These are phyloP conservation scores for Termitomyces sp. DNA, from an alignment of 768 basidiomycete species.

Conservation along the genomic window DNA sequence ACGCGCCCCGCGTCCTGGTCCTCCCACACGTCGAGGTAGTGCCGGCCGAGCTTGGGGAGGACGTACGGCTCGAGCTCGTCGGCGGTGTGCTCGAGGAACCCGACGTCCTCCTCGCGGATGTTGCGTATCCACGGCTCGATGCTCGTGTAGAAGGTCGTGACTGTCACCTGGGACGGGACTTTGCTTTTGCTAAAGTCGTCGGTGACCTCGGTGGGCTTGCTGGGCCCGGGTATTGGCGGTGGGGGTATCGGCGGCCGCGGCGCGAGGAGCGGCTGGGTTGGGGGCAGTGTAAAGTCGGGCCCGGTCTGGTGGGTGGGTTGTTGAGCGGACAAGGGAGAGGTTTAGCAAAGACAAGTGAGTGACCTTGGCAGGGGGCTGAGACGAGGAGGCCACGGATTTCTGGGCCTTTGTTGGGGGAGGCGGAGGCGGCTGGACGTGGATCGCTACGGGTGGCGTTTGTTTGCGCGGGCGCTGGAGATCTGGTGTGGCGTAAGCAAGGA, in stretches of 20 bases:
- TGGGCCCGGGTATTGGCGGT: constrained; percentile 73
- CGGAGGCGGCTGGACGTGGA: constrained; percentile 23
- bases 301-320: constrained; percentile 23
- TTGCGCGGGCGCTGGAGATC: constrained; percentile 52
- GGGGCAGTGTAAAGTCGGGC: constrained; percentile 61
- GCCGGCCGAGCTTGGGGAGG: constrained; percentile 79
- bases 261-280: constrained; percentile 44
- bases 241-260: constrained; percentile 57
- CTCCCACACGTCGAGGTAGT: constrained; percentile 91
- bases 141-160: constrained; percentile 79
- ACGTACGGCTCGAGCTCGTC: constrained; percentile 87
- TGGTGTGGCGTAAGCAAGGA: constrained; percentile 16
- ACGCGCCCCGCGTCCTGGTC: constrained; percentile 69
- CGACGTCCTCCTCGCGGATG: constrained; percentile 92
- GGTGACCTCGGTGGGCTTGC: constrained; percentile 71
- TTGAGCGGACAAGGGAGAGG: not conserved
- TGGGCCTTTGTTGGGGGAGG: constrained; percentile 42
- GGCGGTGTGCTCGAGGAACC: constrained; percentile 85
- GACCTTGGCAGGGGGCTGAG: constrained; percentile 17
- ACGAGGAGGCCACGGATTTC: constrained; percentile 42
- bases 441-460: constrained; percentile 43
- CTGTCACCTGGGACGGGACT: constrained; percentile 61
- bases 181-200: constrained; percentile 90
- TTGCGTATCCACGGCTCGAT: constrained; percentile 88
- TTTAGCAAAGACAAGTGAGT: constrained; percentile 7